A percentile compares a stretch with the other conserved stretches of the same genome.
Evolutionary conservation across 2,329 filamentous ascomycete species (phyloP).

Genomic region (Neodidymelliopsis sp.): DNA sequence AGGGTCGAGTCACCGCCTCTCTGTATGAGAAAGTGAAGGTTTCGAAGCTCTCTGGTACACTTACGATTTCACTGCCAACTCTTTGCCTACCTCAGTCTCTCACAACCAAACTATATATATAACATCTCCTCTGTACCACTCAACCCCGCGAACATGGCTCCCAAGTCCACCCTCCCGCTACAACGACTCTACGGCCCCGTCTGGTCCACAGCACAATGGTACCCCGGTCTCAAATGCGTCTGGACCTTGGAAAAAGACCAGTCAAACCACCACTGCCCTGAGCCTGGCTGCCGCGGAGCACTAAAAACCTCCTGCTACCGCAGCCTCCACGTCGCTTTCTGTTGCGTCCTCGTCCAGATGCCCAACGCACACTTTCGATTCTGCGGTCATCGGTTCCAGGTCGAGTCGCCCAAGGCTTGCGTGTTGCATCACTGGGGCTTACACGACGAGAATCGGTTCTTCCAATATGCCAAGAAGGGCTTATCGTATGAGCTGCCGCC

Average conservation of each 20-base stretch:
- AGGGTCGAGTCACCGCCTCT: too few relatives aligned
- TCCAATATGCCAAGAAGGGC: slow-evolving; percentile 6
- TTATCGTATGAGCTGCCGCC: slow-evolving; percentile 1
- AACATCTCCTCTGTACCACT: too few relatives aligned
- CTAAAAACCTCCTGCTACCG: slow-evolving; percentile 7
- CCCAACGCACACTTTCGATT: slow-evolving; percentile 2
- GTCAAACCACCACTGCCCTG: slow-evolving; percentile 4
- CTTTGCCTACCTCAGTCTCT: too few relatives aligned
- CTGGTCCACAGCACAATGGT: slow-evolving; percentile 3
- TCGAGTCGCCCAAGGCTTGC: slow-evolving; percentile 3
- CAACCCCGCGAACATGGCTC: neutral
- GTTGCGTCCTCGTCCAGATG: neutral
- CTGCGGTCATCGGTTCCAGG: slow-evolving; percentile 9
- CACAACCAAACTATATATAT: too few relatives aligned
- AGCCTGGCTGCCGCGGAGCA: neutral
- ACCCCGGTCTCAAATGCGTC: slow-evolving; percentile 1
- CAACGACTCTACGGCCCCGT: slow-evolving; percentile 6
- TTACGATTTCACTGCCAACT: too few relatives aligned
- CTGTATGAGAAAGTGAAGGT: too few relatives aligned
- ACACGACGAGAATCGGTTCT: slow-evolving; percentile 3
- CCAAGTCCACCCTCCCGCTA: slow-evolving; percentile 1
- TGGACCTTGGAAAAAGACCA: slow-evolving; percentile 8
- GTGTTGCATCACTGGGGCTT: slow-evolving; percentile 1
- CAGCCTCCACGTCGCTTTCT: slow-evolving; percentile 4
- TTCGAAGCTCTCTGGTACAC: too few relatives aligned